phyloP scores from a whole-genome alignment of 1,284 basidiomycete genomes.

The Uromyces viciae-fabae region DNA sequence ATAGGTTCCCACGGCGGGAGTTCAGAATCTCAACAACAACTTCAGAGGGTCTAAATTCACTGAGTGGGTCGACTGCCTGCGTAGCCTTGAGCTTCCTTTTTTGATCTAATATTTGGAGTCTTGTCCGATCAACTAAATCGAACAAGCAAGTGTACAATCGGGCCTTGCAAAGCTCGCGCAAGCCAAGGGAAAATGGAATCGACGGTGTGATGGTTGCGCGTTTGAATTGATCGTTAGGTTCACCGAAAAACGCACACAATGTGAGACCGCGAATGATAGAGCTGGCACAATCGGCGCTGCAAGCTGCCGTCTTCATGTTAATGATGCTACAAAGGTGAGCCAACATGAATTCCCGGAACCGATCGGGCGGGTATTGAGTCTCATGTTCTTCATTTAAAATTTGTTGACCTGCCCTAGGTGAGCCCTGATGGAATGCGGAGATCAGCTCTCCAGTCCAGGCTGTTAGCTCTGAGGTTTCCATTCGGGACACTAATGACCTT shows the following conservation, averaged over 20 bases:
- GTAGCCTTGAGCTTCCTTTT: neutral
- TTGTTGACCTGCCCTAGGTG: conserved; percentile 8
- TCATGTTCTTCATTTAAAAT: neutral
- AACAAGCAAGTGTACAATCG: conserved; percentile 28
- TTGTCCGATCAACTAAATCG: conserved; percentile 15
- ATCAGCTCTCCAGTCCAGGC: conserved; percentile 28
- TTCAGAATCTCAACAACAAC: conserved; percentile 1
- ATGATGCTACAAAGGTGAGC: conserved; percentile 30
- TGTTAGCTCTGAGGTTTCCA: conserved; percentile 14
- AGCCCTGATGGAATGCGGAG: conserved; percentile 9
- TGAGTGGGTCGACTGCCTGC: neutral
- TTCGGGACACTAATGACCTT: neutral
- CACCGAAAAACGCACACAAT: conserved; percentile 27
- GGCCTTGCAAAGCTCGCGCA: conserved; percentile 33
- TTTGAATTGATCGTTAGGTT: neutral
- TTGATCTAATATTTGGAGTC: neutral
- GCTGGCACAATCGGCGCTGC: neutral
- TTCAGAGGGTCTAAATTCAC: conserved; percentile 5
- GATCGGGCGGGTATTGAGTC: neutral
- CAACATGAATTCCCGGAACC: conserved; percentile 5
- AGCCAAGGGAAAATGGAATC: neutral
- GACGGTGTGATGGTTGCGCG: neutral
- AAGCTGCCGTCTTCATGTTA: neutral
- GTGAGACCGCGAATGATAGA: conserved; percentile 22
- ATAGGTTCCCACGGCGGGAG: neutral